Base-by-base conservation (phyloP, 192 early-diverging fungal species). In the Spinellus fusiger region DNA sequence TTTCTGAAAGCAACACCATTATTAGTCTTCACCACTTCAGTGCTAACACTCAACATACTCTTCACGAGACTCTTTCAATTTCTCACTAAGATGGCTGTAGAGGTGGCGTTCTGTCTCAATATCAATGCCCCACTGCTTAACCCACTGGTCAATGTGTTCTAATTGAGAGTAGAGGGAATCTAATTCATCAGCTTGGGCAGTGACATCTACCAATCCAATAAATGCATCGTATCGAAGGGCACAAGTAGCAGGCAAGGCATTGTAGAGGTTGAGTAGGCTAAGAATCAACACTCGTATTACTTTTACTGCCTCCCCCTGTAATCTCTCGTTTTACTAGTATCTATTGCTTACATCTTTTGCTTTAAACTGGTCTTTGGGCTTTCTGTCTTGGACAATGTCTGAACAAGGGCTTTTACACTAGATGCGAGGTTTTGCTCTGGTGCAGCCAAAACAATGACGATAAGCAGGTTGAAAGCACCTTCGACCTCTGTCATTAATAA, bases 181-280 rank as follows among this genome's bases (percentile, higher is more conserved):
- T 37, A 91, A 66, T 54, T 89, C 87, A 60, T 85, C 84, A 34
- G 75, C 75, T 50, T 86, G 74, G 31, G 80, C 75, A 16, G 91
- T 93, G 64, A 90, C 80, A 35, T 80, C 79, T 25, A 94, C 76
- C 62, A 97, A 87, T 58, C 84, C 76, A 44, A 75, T 54, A 66
- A 92, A 95, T 58, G 89, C 86, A 22, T 80, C 62, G 65, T 77
- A 84, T 31, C 85, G 86, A 54, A 78, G 78, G 54, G 77, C 55
- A 18, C 69, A 79, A 49, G 66, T 70, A 37, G 67, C 68, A 37
- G 81, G 80, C 29, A 89, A 74, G 56, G 86, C 78, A 75, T 94
- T 95, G 82, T 90, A 98, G 54, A 95, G 78, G 78, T 91, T 94
- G 13, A 71, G 73, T 22, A 81, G 56, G 10, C 64, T 77, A 2